These are phyloP conservation scores for Parmales sp. DNA, from an alignment of 108 stramenopile genomes.

Conservation along the genomic window DNA sequence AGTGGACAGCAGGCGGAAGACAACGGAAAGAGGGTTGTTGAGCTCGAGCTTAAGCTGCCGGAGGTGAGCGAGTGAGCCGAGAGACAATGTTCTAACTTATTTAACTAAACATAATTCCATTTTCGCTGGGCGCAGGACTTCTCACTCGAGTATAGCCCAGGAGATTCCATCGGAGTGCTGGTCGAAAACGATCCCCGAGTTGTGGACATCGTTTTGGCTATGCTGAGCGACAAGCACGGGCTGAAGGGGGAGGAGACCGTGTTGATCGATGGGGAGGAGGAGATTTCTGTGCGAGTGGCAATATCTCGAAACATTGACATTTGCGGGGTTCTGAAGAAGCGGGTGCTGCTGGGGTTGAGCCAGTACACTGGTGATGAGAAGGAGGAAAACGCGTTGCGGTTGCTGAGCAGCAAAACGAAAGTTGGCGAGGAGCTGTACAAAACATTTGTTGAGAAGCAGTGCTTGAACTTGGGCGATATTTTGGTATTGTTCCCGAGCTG, in stretches of 20 bases:
- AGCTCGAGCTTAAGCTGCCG: slow-evolving; percentile 57
- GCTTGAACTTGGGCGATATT: slow-evolving; percentile 58
- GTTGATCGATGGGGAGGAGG: slow-evolving; percentile 39
- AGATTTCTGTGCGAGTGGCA: slow-evolving; percentile 49
- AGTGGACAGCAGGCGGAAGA: too few relatives aligned
- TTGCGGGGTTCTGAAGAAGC: slow-evolving; percentile 55
- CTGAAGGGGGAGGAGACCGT: slow-evolving; percentile 48
- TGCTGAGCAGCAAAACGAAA: slow-evolving; percentile 38
- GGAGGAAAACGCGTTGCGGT: slow-evolving; percentile 39
- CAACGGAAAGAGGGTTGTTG: slow-evolving; percentile 75
- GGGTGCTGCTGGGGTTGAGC: slow-evolving; percentile 40
- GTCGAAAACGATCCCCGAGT: slow-evolving; percentile 47
- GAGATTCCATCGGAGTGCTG: slow-evolving; percentile 73
- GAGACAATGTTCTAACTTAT: too few relatives aligned
- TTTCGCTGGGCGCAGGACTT: too few relatives aligned
- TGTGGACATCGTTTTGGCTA: slow-evolving; percentile 41
- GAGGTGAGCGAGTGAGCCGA: too few relatives aligned
- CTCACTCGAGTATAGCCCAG: slow-evolving; percentile 72
- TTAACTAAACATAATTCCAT: too few relatives aligned
- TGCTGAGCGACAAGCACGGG: slow-evolving; percentile 44
- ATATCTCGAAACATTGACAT: slow-evolving; percentile 57
- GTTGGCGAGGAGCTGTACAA: slow-evolving; percentile 25
- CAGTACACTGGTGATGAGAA: slow-evolving; percentile 49
- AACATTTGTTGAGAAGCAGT: slow-evolving; percentile 55
- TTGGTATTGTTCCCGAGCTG: slow-evolving; percentile 77